Evolutionary conservation across 169 alveolate species (phyloP), one percentile per base, ranked within the genome.

Genomic region (Plasmodium relictum): DNA sequence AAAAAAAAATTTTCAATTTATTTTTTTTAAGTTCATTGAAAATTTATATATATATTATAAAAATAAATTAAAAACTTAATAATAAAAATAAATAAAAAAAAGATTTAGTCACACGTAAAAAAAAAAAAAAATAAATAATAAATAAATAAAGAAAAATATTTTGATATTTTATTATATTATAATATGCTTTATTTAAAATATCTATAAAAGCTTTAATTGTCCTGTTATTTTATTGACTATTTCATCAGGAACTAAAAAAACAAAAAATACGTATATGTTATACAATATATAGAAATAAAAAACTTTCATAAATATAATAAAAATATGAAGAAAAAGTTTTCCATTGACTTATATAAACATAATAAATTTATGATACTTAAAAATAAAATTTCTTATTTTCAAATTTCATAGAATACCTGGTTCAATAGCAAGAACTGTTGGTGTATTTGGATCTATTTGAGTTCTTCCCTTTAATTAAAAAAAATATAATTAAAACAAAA

Each of bases 401-500:
- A 16, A 20, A 12, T 45, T 56, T 16, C 6, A n/a, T 31, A 16
- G 9, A 88, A 42, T 89, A 94, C 96, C 99, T 58, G 99, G 99
- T 6, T 98, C 99, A 26, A 97, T 92, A 41, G 98, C 98, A 52
- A 96, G 93, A 63, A 97, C 98, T 24, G 99, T 97, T 52, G 95
- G 93, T 24, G 98, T 95, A 58, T 97, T 97, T 22, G 97, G 96
- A 14, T 95, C 96, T 9, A 97, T 95, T 93, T 97, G 97, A 0
- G 99, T 97, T 50, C 96, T 72, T 52, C 99, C 99, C 96, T 94
- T 41, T 6, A 24, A 66, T 3, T 45, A 52, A 39, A 71, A 50
- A n/a, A 50, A 9, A 52, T 20, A 52, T 9, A 65, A 44, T 12
- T 59, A 18, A 16, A 37, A 12, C 42, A 20, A 41, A 70, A 12